Evolutionary conservation across 805 yeast species (phyloP).

Genomic region (baker's yeast (Saccharomyces cerevisiae)): DNA sequence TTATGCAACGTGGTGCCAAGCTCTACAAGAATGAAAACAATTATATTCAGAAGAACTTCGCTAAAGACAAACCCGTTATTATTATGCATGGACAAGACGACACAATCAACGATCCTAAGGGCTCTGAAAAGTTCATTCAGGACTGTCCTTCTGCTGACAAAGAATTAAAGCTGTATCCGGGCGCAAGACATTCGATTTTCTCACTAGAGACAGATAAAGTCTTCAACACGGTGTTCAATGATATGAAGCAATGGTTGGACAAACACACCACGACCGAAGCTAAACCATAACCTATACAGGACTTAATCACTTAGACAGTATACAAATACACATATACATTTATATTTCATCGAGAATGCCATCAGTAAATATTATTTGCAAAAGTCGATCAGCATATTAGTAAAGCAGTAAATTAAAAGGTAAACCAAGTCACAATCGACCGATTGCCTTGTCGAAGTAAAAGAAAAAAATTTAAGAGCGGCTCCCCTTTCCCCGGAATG

Average conservation of each 20-base stretch:
- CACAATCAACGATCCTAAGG: constrained; percentile 46
- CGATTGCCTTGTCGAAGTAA: not conserved
- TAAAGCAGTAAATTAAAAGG: not conserved
- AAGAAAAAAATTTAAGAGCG: not conserved
- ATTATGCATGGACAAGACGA: constrained; percentile 61
- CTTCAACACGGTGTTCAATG: constrained; percentile 30
- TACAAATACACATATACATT: not conserved
- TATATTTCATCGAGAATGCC: not conserved
- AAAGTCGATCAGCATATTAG: not conserved
- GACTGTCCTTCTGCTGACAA: constrained; percentile 25
- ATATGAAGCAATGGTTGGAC: constrained; percentile 36
- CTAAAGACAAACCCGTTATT: constrained; percentile 38
- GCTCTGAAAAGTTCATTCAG: constrained; percentile 37
- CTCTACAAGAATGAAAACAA: constrained; percentile 36
- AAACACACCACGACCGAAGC: not conserved
- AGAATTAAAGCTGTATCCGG: constrained; percentile 16
- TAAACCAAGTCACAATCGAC: not conserved
- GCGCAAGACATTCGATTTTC: constrained; percentile 35
- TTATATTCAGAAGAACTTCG: constrained; percentile 27
- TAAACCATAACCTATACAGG: not conserved
- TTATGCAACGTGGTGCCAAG: constrained; percentile 51
- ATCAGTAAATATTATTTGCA: not conserved
- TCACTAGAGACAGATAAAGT: constrained; percentile 41
- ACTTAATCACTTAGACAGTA: not conserved
- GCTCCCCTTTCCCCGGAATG: not conserved